These are phyloP conservation scores for Nicotiana obtusifolia DNA, from an alignment of 257 asterid genomes.

Conservation along the genomic window DNA sequence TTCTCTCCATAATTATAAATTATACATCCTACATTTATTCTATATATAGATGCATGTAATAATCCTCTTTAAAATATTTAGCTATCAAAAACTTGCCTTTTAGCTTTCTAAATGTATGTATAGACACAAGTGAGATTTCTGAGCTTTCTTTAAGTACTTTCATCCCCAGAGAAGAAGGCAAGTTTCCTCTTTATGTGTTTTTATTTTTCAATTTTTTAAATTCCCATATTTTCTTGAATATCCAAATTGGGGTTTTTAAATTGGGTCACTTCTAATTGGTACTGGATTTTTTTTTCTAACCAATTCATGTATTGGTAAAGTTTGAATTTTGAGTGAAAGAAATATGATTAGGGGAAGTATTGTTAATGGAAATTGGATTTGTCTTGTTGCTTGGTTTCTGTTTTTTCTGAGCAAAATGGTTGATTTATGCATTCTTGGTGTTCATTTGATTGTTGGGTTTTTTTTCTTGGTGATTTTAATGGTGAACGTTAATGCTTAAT, in stretches of 20 bases:
- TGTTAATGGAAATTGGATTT: neutral
- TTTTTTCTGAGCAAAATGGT: neutral
- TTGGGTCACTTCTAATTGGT: neutral
- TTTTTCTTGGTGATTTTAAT: neutral
- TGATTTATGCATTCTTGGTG: neutral
- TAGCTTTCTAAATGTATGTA: neutral
- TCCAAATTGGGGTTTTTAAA: conserved; percentile 18
- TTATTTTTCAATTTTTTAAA: neutral
- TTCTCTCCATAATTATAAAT: neutral
- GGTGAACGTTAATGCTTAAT: neutral
- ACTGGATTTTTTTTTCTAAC: neutral
- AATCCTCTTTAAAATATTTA: neutral
- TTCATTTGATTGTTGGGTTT: neutral
- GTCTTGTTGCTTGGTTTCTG: neutral
- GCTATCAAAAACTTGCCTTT: neutral
- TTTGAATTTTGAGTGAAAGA: neutral
- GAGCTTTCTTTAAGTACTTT: neutral
- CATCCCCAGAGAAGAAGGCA: conserved; percentile 8
- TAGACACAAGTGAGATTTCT: neutral
- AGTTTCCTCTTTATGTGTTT: neutral
- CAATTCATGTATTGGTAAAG: neutral
- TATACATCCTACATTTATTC: neutral
- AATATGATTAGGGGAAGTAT: neutral
- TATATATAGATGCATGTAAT: neutral
- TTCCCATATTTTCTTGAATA: neutral